Evolutionary conservation across 805 yeast species (phyloP).

Genomic region (Komagataella phaffii): DNA sequence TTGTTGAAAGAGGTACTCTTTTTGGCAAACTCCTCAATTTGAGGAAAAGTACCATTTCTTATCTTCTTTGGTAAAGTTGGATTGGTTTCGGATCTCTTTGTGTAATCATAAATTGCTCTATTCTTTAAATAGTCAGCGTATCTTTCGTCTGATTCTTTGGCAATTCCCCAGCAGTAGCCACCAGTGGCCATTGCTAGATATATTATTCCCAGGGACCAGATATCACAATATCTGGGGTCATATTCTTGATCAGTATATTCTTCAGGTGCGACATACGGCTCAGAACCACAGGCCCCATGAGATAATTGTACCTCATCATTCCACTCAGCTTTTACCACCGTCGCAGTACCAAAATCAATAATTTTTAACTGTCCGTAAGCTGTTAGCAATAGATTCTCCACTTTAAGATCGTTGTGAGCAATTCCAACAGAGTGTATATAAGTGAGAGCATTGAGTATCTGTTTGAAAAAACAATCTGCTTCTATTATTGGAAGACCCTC

Average conservation of each 20-base stretch:
- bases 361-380: slow-evolving; percentile 53
- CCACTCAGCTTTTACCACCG: slow-evolving; percentile 86
- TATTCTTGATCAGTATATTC: slow-evolving; percentile 50
- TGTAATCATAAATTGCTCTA: slow-evolving; percentile 25
- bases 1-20: slow-evolving; percentile 18
- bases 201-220: slow-evolving; percentile 81
- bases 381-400: slow-evolving; percentile 71
- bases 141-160: slow-evolving; percentile 23
- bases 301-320: slow-evolving; percentile 58
- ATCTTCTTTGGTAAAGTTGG: slow-evolving; percentile 17
- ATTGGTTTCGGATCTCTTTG: slow-evolving; percentile 11
- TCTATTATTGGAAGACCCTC: slow-evolving; percentile 47
- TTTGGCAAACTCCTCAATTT: slow-evolving; percentile 26
- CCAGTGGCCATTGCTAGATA: slow-evolving; percentile 50
- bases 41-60: slow-evolving; percentile 28
- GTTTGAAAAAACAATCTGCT: slow-evolving; percentile 85
- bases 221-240: slow-evolving; percentile 72
- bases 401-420: slow-evolving; percentile 87
- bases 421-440: slow-evolving; percentile 88
- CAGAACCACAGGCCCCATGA: slow-evolving; percentile 76
- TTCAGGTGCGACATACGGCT: slow-evolving; percentile 88
- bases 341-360: slow-evolving; percentile 85
- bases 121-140: slow-evolving; percentile 29
- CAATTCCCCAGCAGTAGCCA: slow-evolving; percentile 21
- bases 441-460: slow-evolving; percentile 65